These are phyloP conservation scores for Lachnellula arida DNA, from an alignment of 2,329 filamentous ascomycete genomes.

Conservation along the genomic window DNA sequence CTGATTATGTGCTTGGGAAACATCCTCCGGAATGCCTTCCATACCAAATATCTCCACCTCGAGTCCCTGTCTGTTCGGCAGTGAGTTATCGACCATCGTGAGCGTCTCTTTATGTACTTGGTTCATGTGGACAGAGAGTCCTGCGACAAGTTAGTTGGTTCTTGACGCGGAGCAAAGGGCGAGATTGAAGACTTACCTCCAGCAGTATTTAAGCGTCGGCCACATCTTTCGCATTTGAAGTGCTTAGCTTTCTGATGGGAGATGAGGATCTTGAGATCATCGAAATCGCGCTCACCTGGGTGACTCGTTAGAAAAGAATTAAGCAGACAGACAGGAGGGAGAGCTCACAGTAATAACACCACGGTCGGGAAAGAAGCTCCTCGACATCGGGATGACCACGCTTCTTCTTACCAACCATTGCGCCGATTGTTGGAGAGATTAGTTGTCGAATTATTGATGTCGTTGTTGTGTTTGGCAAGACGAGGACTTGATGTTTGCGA, in stretches of 20 bases:
- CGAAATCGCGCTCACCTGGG: slow-evolving; percentile 85
- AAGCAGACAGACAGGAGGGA: slow-evolving; percentile 1
- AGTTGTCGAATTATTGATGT: neutral
- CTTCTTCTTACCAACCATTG: slow-evolving; percentile 82
- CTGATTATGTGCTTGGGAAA: slow-evolving; percentile 78
- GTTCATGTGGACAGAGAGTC: slow-evolving; percentile 93
- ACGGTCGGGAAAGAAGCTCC: slow-evolving; percentile 80
- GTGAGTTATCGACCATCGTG: slow-evolving; percentile 82
- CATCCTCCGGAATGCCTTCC: slow-evolving; percentile 89
- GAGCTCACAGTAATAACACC: slow-evolving; percentile 89
- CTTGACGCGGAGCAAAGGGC: slow-evolving; percentile 1
- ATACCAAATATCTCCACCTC: slow-evolving; percentile 98
- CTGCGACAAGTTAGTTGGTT: slow-evolving; percentile 40
- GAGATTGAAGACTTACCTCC: slow-evolving; percentile 61
- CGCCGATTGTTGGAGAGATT: slow-evolving; percentile 8
- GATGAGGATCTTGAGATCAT: slow-evolving; percentile 93
- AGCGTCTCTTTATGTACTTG: slow-evolving; percentile 97
- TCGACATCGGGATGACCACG: slow-evolving; percentile 80
- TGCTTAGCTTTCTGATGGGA: slow-evolving; percentile 99
- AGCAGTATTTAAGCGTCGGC: slow-evolving; percentile 83
- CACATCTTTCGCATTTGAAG: slow-evolving; percentile 93
- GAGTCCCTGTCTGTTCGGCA: slow-evolving; percentile 77
- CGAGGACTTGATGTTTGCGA: neutral
- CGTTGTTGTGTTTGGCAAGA: slow-evolving; percentile 2
- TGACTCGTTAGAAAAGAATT: slow-evolving; percentile 17